These are phyloP conservation scores for Coemansia furcata DNA, from an alignment of 192 early-diverging fungal genomes.

Conservation along the genomic window DNA sequence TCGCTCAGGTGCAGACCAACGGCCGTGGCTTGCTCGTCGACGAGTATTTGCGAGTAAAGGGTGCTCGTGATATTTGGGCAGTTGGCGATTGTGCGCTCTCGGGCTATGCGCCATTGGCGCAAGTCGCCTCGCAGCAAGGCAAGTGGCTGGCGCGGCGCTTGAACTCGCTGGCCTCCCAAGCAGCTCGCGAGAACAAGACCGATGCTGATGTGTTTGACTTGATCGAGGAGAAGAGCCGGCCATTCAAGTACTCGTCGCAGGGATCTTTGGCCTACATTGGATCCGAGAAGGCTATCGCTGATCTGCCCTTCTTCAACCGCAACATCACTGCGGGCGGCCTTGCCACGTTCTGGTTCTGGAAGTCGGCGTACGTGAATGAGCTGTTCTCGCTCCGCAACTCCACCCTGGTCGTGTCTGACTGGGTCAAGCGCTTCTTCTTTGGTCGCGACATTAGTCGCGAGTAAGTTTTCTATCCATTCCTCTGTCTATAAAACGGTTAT, in stretches of 20 bases:
- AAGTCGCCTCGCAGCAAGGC: conserved; percentile 88
- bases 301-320: conserved; percentile 75
- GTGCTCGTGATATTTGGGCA: conserved; percentile 69
- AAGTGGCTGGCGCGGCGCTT: conserved; percentile 78
- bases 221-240: conserved; percentile 37
- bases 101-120: conserved; percentile 77
- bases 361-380: conserved; percentile 70
- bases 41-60: conserved; percentile 70
- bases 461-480: conserved; percentile 47
- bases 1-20: conserved; percentile 39
- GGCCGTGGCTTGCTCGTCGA: conserved; percentile 71
- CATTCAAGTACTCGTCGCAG: conserved; percentile 82
- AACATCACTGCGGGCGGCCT: conserved; percentile 66
- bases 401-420: conserved; percentile 81
- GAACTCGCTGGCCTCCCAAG: conserved; percentile 31
- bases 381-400: conserved; percentile 85
- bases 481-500: neutral
- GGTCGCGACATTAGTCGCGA: conserved; percentile 91
- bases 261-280: conserved; percentile 92
- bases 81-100: conserved; percentile 90
- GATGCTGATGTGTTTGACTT: conserved; percentile 23
- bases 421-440: conserved; percentile 87
- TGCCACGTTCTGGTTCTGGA: conserved; percentile 76
- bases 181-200: neutral
- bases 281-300: conserved; percentile 91